Conservation (phyloP, 2,329 filamentous ascomycete genomes). For the Aciculosporium take region DNA sequence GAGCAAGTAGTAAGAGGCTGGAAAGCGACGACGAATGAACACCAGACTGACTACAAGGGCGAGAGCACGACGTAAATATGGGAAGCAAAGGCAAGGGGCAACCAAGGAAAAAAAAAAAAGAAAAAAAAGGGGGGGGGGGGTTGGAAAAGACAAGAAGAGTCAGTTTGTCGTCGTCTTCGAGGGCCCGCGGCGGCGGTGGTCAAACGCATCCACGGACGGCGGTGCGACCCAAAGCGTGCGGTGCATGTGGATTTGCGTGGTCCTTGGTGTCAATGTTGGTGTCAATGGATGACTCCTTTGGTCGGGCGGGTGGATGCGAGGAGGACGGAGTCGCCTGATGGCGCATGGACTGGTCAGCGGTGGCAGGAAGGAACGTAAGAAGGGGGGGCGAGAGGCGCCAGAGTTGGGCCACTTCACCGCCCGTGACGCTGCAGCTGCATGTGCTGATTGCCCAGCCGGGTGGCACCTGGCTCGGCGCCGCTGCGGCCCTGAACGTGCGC, state of each 20-base stretch:
- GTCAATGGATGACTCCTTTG: too few relatives aligned
- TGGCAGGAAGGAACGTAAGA: too few relatives aligned
- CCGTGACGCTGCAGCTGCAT: too few relatives aligned
- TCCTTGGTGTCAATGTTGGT: too few relatives aligned
- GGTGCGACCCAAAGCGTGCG: not conserved
- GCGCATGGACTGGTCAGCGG: too few relatives aligned
- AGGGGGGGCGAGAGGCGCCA: too few relatives aligned
- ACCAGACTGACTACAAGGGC: not conserved
- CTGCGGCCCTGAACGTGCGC: too few relatives aligned
- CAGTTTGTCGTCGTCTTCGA: not conserved
- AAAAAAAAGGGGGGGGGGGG: not conserved
- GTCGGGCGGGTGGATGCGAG: too few relatives aligned
- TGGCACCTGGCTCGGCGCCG: too few relatives aligned
- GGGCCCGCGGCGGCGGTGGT: not conserved
- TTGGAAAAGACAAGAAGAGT: not conserved
- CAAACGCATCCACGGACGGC: not conserved
- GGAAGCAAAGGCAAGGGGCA: not conserved
- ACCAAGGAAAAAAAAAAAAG: not conserved
- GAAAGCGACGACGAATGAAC: not conserved
- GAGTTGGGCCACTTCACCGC: too few relatives aligned
- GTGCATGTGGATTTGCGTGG: not conserved
- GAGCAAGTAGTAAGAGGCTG: not conserved
- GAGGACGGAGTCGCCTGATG: too few relatives aligned
- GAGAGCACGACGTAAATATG: not conserved
- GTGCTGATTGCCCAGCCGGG: too few relatives aligned